Conservation (phyloP, 495 filamentous ascomycete species). For the Xanthoparmelia taractica region DNA sequence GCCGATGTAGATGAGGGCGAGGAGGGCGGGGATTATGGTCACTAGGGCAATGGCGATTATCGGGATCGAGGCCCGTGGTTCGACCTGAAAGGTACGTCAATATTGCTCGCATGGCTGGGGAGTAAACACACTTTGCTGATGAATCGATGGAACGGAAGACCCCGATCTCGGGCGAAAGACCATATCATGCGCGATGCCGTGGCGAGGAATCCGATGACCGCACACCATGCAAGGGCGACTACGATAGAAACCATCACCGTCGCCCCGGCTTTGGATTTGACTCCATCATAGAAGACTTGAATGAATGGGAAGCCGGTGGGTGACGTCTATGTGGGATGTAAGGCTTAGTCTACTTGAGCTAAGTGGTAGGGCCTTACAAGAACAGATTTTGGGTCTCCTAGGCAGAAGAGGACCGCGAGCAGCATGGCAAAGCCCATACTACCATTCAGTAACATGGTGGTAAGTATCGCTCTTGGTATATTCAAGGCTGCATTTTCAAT, state of each 20-base stretch:
- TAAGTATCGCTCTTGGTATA: conserved; percentile 32
- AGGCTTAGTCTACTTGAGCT: too few relatives aligned
- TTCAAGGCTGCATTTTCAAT: conserved; percentile 34
- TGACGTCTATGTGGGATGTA: too few relatives aligned
- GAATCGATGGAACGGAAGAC: conserved; percentile 48
- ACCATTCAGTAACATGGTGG: conserved; percentile 33
- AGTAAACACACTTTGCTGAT: conserved; percentile 39
- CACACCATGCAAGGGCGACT: conserved; percentile 23
- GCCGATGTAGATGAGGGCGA: conserved; percentile 48
- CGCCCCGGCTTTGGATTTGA: conserved; percentile 26
- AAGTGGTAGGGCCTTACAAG: too few relatives aligned
- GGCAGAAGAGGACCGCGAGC: conserved; percentile 34
- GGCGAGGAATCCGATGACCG: conserved; percentile 43
- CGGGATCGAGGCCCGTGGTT: conserved; percentile 44
- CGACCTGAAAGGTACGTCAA: conserved; percentile 33
- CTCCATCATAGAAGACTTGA: conserved; percentile 30
- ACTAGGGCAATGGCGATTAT: conserved; percentile 43
- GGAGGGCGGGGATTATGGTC: conserved; percentile 36
- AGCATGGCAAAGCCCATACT: conserved; percentile 35
- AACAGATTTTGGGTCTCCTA: conserved; percentile 34
- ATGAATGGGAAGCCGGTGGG: conserved; percentile 32
- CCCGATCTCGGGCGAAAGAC: conserved; percentile 55
- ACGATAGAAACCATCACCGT: conserved; percentile 26
- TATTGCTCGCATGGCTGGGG: not conserved
- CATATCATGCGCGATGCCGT: conserved; percentile 48